Conservation (phyloP, 2,329 filamentous ascomycete species). For the Cadophora sp. region DNA sequence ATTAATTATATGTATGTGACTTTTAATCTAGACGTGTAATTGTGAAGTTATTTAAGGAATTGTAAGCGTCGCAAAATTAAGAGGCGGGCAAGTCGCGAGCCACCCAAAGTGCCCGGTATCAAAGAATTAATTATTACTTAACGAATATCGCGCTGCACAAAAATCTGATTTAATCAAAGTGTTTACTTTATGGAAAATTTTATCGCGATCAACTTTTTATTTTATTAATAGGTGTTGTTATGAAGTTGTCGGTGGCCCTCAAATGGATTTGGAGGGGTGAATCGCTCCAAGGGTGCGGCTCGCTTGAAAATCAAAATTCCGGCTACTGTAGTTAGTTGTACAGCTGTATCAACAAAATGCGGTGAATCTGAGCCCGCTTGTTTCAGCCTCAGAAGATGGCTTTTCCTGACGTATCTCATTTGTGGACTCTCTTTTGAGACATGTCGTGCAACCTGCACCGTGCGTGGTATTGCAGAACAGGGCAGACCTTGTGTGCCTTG, state of each 20-base stretch:
- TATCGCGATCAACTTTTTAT: conserved; percentile 1
- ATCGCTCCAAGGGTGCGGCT: not conserved
- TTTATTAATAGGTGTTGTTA: not conserved
- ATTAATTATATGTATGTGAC: not conserved
- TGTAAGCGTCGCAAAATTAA: not conserved
- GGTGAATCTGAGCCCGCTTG: not conserved
- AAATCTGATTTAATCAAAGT: not conserved
- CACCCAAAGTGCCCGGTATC: not conserved
- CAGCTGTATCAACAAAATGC: not conserved
- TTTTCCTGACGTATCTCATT: not conserved
- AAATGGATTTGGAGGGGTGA: not conserved
- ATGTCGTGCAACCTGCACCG: not conserved
- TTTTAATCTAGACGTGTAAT: not conserved
- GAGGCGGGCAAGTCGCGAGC: too few species aligned
- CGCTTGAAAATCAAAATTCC: not conserved
- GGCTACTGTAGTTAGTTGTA: not conserved
- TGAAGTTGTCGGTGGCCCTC: not conserved
- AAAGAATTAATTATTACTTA: conserved; percentile 1
- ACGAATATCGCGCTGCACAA: conserved; percentile 1
- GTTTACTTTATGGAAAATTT: too few species aligned
- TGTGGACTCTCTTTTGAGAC: not conserved
- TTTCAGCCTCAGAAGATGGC: not conserved
- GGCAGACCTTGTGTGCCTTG: not conserved
- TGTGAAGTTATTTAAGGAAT: not conserved
- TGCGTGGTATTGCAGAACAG: conserved; percentile 4